Evolutionary conservation across 108 stramenopile species (phyloP).

Genomic region (Stephanodiscus minutulus): DNA sequence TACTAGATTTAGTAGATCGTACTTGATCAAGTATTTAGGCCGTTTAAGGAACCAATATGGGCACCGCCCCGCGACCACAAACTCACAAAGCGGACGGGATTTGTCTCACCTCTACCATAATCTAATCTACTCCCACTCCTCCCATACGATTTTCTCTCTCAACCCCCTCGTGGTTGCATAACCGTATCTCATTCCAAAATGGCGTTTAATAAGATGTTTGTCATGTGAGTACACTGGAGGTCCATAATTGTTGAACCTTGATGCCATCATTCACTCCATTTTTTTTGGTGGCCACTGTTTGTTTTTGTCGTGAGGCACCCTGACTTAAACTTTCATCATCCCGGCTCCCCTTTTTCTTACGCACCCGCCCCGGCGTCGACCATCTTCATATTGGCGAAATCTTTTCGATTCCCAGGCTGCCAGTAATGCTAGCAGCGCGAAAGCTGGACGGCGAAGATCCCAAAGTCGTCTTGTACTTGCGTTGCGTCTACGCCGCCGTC

Average conservation of each 20-base stretch:
- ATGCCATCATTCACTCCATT: too few relatives aligned
- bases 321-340: background rate
- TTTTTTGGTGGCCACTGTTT: background rate
- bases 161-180: background rate
- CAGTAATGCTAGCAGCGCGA: slow-evolving; percentile 86
- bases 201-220: slow-evolving; percentile 21
- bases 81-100: too few relatives aligned
- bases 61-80: too few relatives aligned
- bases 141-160: too few relatives aligned
- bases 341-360: background rate
- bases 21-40: too few relatives aligned
- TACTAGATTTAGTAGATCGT: too few relatives aligned
- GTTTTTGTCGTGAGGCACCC: background rate
- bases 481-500: slow-evolving; percentile 70
- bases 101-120: too few relatives aligned
- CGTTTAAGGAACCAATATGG: too few relatives aligned
- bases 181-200: background rate
- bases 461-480: slow-evolving; percentile 66
- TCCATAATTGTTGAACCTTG: too few relatives aligned
- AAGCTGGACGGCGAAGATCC: slow-evolving; percentile 89
- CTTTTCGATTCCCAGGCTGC: slow-evolving; percentile 60
- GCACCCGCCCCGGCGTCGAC: background rate
- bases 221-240: slow-evolving; percentile 3
- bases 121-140: background rate
- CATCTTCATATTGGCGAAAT: background rate